Evolutionary conservation across 1,284 basidiomycete genomes (phyloP).

Genomic region (Melampsora larici-populina): DNA sequence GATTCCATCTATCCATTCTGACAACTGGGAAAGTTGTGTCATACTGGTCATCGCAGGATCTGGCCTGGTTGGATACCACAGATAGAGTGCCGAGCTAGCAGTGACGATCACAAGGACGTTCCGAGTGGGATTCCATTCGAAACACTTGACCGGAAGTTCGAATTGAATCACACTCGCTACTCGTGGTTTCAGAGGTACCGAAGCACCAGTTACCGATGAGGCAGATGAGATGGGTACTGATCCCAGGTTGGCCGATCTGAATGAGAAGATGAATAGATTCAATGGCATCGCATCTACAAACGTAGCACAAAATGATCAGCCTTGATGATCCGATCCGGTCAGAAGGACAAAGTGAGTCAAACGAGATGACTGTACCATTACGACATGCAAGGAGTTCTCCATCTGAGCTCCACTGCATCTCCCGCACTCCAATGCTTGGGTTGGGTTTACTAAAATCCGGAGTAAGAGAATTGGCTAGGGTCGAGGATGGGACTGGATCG

Average conservation of each 20-base stretch:
- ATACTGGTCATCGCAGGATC: slow-evolving; percentile 4
- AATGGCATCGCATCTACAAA: slow-evolving; percentile 26
- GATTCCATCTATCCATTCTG: slow-evolving; percentile 16
- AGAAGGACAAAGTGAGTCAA: not conserved
- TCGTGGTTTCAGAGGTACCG: slow-evolving; percentile 24
- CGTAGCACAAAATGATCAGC: not conserved
- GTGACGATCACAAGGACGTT: slow-evolving; percentile 17
- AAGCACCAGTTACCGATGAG: not conserved
- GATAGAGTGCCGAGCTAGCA: slow-evolving; percentile 32
- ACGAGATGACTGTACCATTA: slow-evolving; percentile 5
- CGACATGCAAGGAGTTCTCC: slow-evolving; percentile 34
- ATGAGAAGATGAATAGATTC: slow-evolving; percentile 16
- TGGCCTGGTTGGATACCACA: slow-evolving; percentile 20
- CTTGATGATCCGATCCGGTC: not conserved
- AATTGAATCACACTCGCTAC: slow-evolving; percentile 15
- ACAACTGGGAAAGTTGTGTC: not conserved
- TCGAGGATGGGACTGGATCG: not conserved
- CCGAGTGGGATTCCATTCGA: slow-evolving; percentile 27
- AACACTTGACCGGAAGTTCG: slow-evolving; percentile 12
- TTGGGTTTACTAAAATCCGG: slow-evolving; percentile 35
- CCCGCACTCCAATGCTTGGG: slow-evolving; percentile 26
- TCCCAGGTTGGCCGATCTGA: not conserved
- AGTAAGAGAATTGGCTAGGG: slow-evolving; percentile 16
- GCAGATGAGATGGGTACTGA: not conserved
- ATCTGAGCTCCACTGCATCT: slow-evolving; percentile 29